Evolutionary conservation across 2,329 filamentous ascomycete genomes (phyloP), one percentile per base, ranked within the genome.

Genomic region (Ambrosiella xylebori): DNA sequence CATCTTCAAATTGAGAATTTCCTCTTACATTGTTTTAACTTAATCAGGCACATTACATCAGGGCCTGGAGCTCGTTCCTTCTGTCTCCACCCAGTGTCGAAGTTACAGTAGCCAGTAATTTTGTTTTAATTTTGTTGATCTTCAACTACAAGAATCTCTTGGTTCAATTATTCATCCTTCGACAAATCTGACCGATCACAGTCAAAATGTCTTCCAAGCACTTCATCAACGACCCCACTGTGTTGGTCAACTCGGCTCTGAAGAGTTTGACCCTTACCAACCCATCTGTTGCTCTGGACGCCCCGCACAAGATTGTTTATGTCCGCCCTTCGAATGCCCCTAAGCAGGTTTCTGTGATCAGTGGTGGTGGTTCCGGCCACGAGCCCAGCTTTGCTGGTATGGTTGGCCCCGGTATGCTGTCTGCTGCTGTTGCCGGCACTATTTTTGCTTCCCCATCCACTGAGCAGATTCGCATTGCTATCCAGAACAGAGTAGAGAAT

Each of bases 371-470:
- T 58, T 86, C 84, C 17, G 90, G 90, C 64, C 90, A 96, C 67
- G 90, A 96, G 68, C 90, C 90, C 27, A 86, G 84, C 61, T 95
- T 95, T 68, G 82, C 84, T 1, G 85, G 81, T 60, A 93, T 90
- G 70, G 90, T 96, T 12, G 90, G 90, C 27, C 76, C 78, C 8
- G 90, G 89, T 53, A 73, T 95, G 62, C 79, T 95, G 15, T 81
- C 84, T 38, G 90, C 85, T 53, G 85, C 87, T 1, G 88, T 95
- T 1, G 86, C 88, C 0, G 90, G 90, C 15, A 90, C 86, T 2
- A 90, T 94, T 65, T 94, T 94, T 66, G 88, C 88, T 6, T 86
- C 82, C 15, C 88, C 88, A 0, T 83, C 79, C 5, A 84, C 88
- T 0, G 84, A 93, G 70, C 90, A 96, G 72, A 82, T 96, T 57